A percentile compares a stretch with the other conserved stretches of the same genome.
phyloP scores from a whole-genome alignment of 805 yeast genomes.

The Starmera pachycereana region DNA sequence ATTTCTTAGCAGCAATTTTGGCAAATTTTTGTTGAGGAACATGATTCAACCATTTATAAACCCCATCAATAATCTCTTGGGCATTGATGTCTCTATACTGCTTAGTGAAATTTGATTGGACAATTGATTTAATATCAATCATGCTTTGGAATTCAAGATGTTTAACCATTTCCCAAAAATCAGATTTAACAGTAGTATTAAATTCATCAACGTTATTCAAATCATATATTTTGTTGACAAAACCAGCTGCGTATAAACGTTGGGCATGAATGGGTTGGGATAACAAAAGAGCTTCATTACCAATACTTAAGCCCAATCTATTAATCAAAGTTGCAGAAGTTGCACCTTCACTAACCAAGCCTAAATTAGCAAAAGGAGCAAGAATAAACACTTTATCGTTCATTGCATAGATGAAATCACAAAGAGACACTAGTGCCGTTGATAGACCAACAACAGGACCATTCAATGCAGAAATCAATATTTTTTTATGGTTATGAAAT shows the following conservation, averaged over 20 bases:
- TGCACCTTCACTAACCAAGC: constrained; percentile 78
- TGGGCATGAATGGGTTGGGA: constrained; percentile 53
- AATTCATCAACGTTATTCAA: constrained; percentile 33
- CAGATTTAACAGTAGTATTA: constrained; percentile 32
- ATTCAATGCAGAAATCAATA: constrained; percentile 63
- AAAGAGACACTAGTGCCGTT: constrained; percentile 62
- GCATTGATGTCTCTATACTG: constrained; percentile 42
- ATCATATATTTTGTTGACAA: constrained; percentile 48
- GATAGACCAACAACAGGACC: constrained; percentile 83
- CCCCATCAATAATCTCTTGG: constrained; percentile 59
- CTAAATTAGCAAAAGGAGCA: constrained; percentile 74
- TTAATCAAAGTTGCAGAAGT: constrained; percentile 55
- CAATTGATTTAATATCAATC: constrained; percentile 31
- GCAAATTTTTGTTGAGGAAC: constrained; percentile 62
- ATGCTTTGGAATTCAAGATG: constrained; percentile 31
- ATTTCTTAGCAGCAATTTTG: constrained; percentile 39
- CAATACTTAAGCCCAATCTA: constrained; percentile 62
- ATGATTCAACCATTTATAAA: constrained; percentile 61
- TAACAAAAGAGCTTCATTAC: constrained; percentile 64
- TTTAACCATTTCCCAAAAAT: constrained; percentile 24
- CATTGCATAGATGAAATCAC: constrained; percentile 66
- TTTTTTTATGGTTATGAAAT: constrained; percentile 60
- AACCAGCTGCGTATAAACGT: constrained; percentile 47
- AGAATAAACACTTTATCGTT: constrained; percentile 47
- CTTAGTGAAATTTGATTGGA: constrained; percentile 20